Percentiles rank a stretch among this genome's conserved stretches.
Evolutionary conservation across 2,329 filamentous ascomycete genomes (phyloP).

Genomic region (Fusarium cicatricum): DNA sequence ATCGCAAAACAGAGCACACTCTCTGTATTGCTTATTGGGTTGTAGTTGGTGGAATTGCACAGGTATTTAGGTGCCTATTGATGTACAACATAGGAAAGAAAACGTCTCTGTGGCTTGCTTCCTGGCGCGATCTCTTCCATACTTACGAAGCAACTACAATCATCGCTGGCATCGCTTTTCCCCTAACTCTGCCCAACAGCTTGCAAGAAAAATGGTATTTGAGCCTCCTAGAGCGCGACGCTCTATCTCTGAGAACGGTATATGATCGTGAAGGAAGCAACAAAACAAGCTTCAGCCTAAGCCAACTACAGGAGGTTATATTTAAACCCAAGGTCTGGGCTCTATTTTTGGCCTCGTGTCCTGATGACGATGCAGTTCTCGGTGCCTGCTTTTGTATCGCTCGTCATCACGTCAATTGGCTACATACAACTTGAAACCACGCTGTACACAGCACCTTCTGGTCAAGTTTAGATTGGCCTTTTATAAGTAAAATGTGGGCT

Average conservation of each 20-base stretch:
- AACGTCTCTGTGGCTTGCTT: conserved; percentile 45
- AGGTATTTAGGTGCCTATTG: conserved; percentile 18
- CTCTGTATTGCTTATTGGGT: conserved; percentile 22
- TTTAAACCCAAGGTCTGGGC: conserved; percentile 53
- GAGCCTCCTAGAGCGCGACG: conserved; percentile 51
- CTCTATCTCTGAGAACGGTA: conserved; percentile 48
- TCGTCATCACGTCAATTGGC: conserved; percentile 58
- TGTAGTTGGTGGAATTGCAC: conserved; percentile 18
- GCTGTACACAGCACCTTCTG: conserved; percentile 57
- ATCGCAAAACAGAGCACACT: conserved; percentile 18
- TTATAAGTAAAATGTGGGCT: conserved; percentile 56
- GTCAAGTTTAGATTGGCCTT: conserved; percentile 55
- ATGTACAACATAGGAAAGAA: conserved; percentile 48
- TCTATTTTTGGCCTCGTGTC: conserved; percentile 18
- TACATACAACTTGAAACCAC: conserved; percentile 56
- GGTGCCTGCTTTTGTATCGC: conserved; percentile 52
- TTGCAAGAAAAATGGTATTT: conserved; percentile 60
- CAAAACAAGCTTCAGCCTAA: conserved; percentile 52
- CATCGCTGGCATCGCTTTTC: conserved; percentile 54
- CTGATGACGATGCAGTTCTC: conserved; percentile 24
- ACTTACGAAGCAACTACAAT: conserved; percentile 58
- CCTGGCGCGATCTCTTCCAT: conserved; percentile 59
- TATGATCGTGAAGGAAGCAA: conserved; percentile 46
- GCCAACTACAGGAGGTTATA: conserved; percentile 55
- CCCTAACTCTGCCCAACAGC: conserved; percentile 55